Conservation (phyloP, 257 asterid species). For the Solanum bulbocastanum region DNA sequence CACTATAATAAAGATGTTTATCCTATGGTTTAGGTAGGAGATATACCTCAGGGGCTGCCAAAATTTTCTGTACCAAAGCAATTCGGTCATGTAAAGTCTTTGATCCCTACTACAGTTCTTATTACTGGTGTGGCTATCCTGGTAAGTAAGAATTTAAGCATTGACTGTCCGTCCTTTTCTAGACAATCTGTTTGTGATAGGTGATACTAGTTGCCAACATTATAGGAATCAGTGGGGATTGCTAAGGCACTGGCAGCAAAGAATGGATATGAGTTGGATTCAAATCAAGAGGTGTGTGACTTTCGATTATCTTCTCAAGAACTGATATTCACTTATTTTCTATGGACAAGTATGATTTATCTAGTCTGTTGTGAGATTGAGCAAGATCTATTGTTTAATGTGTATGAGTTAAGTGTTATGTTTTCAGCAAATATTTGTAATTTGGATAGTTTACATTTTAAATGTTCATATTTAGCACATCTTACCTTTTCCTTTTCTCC, state of each 20-base stretch:
- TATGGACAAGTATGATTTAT: background rate
- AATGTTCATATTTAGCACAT: background rate
- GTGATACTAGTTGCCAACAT: background rate
- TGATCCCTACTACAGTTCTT: slow-evolving; percentile 86
- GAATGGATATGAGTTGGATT: slow-evolving; percentile 92
- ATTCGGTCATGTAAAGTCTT: slow-evolving; percentile 49
- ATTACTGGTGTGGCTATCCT: slow-evolving; percentile 98
- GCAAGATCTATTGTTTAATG: background rate
- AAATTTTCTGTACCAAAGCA: slow-evolving; percentile 79
- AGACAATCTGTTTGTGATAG: slow-evolving; percentile 4
- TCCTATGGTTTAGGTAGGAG: slow-evolving; percentile 62
- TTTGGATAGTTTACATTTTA: background rate
- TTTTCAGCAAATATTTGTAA: background rate
- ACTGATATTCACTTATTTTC: background rate
- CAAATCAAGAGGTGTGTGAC: slow-evolving; percentile 84
- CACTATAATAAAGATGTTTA: background rate
- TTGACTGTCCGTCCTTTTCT: background rate
- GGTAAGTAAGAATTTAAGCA: slow-evolving; percentile 39
- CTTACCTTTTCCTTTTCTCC: background rate
- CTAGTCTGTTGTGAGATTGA: background rate
- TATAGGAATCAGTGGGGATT: slow-evolving; percentile 94
- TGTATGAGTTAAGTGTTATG: background rate
- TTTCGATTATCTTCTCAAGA: background rate
- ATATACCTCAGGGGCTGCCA: slow-evolving; percentile 97
- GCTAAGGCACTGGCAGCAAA: slow-evolving; percentile 99